A percentile compares a stretch with the other conserved stretches of the same genome.
phyloP scores from a whole-genome alignment of 306 rosid genomes.

The Dryas alaskensis region DNA sequence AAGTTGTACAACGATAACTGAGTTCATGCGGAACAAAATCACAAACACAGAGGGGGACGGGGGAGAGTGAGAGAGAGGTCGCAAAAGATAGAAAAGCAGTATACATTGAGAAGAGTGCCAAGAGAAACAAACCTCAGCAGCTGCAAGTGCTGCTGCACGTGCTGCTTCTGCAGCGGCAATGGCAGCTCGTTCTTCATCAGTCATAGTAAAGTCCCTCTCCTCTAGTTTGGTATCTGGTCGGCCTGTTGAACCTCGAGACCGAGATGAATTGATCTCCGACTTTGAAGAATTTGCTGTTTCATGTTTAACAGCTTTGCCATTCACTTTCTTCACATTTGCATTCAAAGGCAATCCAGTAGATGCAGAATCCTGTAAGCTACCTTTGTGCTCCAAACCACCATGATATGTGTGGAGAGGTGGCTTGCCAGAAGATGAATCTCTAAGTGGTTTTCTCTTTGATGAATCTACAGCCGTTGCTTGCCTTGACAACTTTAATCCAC shows the following conservation, averaged over 20 bases:
- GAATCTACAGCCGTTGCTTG: conserved; percentile 60
- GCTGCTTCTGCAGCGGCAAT: conserved; percentile 97
- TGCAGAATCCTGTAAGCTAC: conserved; percentile 44
- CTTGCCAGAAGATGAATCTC: conserved; percentile 69
- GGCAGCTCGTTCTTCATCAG: conserved; percentile 94
- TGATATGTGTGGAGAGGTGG: conserved; percentile 74
- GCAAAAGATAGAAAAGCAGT: neutral
- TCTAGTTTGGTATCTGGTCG: conserved; percentile 39
- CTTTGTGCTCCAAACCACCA: conserved; percentile 55
- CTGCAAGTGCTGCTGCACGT: conserved; percentile 89
- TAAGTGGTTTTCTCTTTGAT: conserved; percentile 59
- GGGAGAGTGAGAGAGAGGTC: neutral
- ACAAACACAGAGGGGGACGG: neutral
- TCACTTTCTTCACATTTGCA: conserved; percentile 47
- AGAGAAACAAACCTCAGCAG: conserved; percentile 79
- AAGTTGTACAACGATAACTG: conserved; percentile 13
- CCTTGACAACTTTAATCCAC: conserved; percentile 67
- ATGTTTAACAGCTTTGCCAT: conserved; percentile 51
- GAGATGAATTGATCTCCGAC: conserved; percentile 58
- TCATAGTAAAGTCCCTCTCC: conserved; percentile 39
- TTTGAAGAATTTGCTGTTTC: conserved; percentile 50
- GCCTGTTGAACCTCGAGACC: conserved; percentile 58
- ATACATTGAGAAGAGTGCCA: conserved; percentile 10
- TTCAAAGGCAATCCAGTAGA: conserved; percentile 52
- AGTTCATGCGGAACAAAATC: neutral